Evolutionary conservation across 1,284 basidiomycete species (phyloP).

Genomic region (Agroathelia rolfsii): DNA sequence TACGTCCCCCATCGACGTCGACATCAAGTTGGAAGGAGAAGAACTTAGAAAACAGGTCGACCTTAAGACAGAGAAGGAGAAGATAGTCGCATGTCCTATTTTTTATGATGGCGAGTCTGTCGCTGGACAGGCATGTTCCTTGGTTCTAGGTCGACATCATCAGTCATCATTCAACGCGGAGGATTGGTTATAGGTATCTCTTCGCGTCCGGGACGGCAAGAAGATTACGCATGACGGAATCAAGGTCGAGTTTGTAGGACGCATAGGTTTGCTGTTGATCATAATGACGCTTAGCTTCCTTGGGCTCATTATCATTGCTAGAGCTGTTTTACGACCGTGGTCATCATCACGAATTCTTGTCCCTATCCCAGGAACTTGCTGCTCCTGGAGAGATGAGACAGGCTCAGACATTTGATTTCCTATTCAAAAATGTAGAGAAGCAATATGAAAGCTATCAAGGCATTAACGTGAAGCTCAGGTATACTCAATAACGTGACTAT

Average conservation of each 20-base stretch:
- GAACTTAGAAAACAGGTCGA: constrained; percentile 77
- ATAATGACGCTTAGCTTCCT: constrained; percentile 4
- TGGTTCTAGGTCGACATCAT: constrained; percentile 1
- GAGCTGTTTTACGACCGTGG: constrained; percentile 96
- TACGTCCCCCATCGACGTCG: constrained; percentile 83
- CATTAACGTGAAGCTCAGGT: constrained; percentile 96
- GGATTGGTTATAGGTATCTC: constrained; percentile 50
- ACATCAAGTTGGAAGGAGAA: constrained; percentile 82
- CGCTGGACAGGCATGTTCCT: constrained; percentile 64
- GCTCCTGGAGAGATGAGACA: constrained; percentile 91
- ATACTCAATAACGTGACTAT: constrained; percentile 1
- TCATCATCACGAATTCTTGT: constrained; percentile 97
- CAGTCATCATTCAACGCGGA: constrained; percentile 5
- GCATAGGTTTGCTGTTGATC: constrained; percentile 62
- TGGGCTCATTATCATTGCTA: constrained; percentile 21
- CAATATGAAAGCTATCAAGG: constrained; percentile 97
- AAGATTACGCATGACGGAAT: constrained; percentile 93
- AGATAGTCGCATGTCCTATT: constrained; percentile 77
- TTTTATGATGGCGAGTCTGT: constrained; percentile 95
- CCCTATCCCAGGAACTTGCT: constrained; percentile 89
- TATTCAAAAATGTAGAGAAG: constrained; percentile 99
- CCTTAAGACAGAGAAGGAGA: constrained; percentile 71
- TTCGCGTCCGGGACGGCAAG: constrained; percentile 92
- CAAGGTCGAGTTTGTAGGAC: constrained; percentile 95
- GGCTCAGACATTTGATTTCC: constrained; percentile 91